Conservation (phyloP, 2,329 filamentous ascomycete species). For the Monosporascus sp. region DNA sequence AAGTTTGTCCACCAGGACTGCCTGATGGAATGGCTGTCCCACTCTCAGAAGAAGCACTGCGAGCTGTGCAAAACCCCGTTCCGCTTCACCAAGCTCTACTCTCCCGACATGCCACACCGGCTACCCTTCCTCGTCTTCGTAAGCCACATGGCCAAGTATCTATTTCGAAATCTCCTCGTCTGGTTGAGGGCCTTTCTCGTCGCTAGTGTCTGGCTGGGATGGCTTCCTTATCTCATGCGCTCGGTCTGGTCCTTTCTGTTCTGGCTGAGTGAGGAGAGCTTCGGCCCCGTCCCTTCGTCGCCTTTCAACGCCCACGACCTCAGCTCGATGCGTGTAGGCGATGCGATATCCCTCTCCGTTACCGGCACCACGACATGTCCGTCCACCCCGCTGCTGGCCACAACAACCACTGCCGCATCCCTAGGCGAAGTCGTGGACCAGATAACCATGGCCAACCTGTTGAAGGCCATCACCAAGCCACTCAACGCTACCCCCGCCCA, state of each 20-base stretch:
- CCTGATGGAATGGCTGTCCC: conserved; percentile 96
- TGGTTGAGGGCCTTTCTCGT: conserved; percentile 79
- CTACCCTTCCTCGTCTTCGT: conserved; percentile 79
- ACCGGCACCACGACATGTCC: conserved; percentile 31
- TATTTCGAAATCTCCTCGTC: conserved; percentile 64
- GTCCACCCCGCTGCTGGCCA: conserved; percentile 32
- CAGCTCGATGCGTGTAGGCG: conserved; percentile 13
- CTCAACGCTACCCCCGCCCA: conserved; percentile 29
- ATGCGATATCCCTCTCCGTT: conserved; percentile 17
- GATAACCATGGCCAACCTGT: conserved; percentile 21
- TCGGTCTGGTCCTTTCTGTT: conserved; percentile 91
- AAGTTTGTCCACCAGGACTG: conserved; percentile 98
- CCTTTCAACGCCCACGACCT: conserved; percentile 24
- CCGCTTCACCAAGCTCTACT: conserved; percentile 95
- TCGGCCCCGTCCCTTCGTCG: conserved; percentile 32
- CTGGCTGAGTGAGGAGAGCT: conserved; percentile 81
- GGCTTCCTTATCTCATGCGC: conserved; percentile 86
- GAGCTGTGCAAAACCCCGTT: conserved; percentile 98
- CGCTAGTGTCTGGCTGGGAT: conserved; percentile 78
- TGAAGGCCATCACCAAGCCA: conserved; percentile 24
- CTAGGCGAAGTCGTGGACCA: conserved; percentile 32
- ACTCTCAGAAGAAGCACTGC: conserved; percentile 99
- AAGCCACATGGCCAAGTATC: conserved; percentile 70
- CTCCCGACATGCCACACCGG: conserved; percentile 82
- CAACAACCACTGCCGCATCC: conserved; percentile 34